Base-by-base conservation (phyloP, 495 filamentous ascomycete species). In the Darksidea phi region DNA sequence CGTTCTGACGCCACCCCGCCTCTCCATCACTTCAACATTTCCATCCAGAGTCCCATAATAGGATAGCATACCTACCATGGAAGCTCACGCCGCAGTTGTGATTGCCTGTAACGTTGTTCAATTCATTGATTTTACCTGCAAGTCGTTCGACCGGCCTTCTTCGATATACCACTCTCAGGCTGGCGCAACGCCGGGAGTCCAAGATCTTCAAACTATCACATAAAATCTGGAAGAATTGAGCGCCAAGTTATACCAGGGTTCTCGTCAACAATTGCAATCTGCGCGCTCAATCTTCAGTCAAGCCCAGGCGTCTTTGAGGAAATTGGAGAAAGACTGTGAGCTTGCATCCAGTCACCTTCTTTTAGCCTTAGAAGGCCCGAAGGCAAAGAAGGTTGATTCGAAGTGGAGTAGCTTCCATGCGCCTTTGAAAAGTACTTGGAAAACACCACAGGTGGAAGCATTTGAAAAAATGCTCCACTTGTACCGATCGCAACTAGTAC, bases 391-490 rank as follows among this genome's bases (percentile, higher is more conserved):
- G 17, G 20, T 20, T 4, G 28, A 43, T 15, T 57, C 54, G 20
- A 57, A 37, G 37, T 57, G 54, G 54, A 57, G 43, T 24, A 57
- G 54, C 43, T 57, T 57, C 21, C 54, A 43, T 17, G 43, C 54
- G 12, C 20, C 54, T 3, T 26, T 57, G 11, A 17, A 18, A 2
- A 17, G 21, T 26, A 17, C 26, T 15, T 57, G 20, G 54, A 57
- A 57, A 21, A 8, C 26, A 17, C 7, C 8, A 8, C 42, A 24
- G 3, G 43, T 57, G 6, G 43, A 48, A 4, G 54, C 18, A 8
- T 6, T 57, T 10, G 42, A 57, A 48, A 48, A 57, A 17, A 57
- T 11, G 17, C 54, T 57, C 5, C 11, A 57, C 37, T 6, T 12
- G 11, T 57, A 57, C 21, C 54, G 54, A 3, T 36, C n/a, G 23